These are phyloP conservation scores for Strobilomyces dryophilus DNA, from an alignment of 768 basidiomycete species.

Conservation along the genomic window DNA sequence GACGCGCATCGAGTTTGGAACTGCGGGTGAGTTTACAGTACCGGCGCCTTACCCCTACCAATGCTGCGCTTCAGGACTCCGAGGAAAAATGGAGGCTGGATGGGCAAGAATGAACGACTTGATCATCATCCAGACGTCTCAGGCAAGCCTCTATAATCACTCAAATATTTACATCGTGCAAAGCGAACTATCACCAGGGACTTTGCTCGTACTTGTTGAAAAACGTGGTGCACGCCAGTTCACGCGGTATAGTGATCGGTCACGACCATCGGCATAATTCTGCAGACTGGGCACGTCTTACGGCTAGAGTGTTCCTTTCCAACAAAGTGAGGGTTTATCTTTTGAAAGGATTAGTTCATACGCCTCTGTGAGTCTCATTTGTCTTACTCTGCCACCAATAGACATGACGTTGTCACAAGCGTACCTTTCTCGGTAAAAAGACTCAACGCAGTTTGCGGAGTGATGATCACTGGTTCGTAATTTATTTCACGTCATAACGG, in stretches of 20 bases:
- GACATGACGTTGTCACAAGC: slow-evolving; percentile 35
- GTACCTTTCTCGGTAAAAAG: slow-evolving; percentile 75
- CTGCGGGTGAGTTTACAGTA: slow-evolving; percentile 54
- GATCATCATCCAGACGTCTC: slow-evolving; percentile 76
- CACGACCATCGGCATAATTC: slow-evolving; percentile 86
- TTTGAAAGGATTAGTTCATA: slow-evolving; percentile 68
- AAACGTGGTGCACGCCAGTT: slow-evolving; percentile 47
- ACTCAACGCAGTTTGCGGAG: slow-evolving; percentile 69
- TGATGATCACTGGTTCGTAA: slow-evolving; percentile 81
- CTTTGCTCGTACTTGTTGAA: slow-evolving; percentile 67
- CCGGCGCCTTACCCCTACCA: background rate
- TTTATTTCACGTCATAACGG: background rate
- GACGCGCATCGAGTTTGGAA: slow-evolving; percentile 79
- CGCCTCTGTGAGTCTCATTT: slow-evolving; percentile 56
- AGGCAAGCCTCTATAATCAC: slow-evolving; percentile 39
- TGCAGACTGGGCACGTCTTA: slow-evolving; percentile 69
- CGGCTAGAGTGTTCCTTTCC: slow-evolving; percentile 64
- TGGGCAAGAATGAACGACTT: slow-evolving; percentile 92
- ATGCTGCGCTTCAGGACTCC: slow-evolving; percentile 42
- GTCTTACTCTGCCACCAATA: background rate
- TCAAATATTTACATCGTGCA: background rate
- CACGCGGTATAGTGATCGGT: slow-evolving; percentile 75
- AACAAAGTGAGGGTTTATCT: slow-evolving; percentile 68
- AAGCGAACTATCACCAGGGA: slow-evolving; percentile 43
- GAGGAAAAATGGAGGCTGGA: slow-evolving; percentile 84